Base-by-base conservation (phyloP, 768 basidiomycete genomes). In the Pleurotus tuoliensis region DNA sequence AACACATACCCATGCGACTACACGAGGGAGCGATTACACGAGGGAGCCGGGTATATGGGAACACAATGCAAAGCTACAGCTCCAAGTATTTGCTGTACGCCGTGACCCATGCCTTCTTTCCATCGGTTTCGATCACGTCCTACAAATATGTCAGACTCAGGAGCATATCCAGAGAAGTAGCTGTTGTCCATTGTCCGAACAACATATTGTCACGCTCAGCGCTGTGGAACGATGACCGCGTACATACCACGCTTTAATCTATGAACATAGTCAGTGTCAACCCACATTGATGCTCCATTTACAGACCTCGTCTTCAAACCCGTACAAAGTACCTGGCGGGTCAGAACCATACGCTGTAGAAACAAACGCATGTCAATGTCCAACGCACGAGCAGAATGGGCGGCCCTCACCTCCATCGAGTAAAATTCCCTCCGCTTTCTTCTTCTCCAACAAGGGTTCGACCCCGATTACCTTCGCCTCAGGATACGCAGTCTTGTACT, bases 381-480 rank as follows among this genome's bases (percentile, higher is more conserved):
- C 22, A 43, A 34, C 41, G 44, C 24, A 30, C n/a, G 3, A 50
- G 50, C 18, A 27, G 47, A 24, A 20, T 47, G 11, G 27, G 2
- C 20, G 3, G n/a, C 13, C 68, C 79, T 41, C 59, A 87, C 88
- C 76, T 63, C 88, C 89, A 55, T 89, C 84, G 61, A 87, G 82
- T 7, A 71, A 69, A 30, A 88, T 64, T 2, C 75, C 76, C 46
- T 78, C 76, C 41, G 79, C 79, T 18, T 68, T 73, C 63, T 80
- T 80, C 59, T 83, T 82, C 57, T 75, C 69, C 48, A 79, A 60
- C 5, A 76, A 79, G 15, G 71, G 87, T 55, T 75, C 78, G 2
- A 89, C 86, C 0, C 87, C 88, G 47, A 94, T 81, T 2, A 92
- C 67, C 62, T 86, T 87, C 1, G 88, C 89, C 13, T 76, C 67